Percentiles rank a stretch among this genome's conserved stretches.
phyloP scores from a whole-genome alignment of 768 basidiomycete species.

The Lanmaoa pseudosensibilis region DNA sequence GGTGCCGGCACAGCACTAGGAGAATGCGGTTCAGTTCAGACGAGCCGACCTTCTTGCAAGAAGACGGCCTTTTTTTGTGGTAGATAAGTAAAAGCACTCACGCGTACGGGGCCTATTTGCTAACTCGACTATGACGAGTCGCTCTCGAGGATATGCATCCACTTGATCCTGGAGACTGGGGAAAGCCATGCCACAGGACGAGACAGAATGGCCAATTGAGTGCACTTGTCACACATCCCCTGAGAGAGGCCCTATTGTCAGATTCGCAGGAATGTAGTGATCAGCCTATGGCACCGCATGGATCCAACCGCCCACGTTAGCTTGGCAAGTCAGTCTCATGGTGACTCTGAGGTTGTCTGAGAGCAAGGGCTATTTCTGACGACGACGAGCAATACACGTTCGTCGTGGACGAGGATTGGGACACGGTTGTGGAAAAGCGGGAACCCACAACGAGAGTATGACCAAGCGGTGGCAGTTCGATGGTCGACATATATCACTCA shows the following conservation, averaged over 20 bases:
- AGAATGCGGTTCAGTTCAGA: not conserved
- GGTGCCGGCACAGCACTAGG: too few relatives aligned
- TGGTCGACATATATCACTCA: conserved; percentile 18
- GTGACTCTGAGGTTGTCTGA: not conserved
- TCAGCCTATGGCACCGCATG: not conserved
- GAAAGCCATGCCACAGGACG: not conserved
- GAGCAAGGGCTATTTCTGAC: conserved; percentile 14
- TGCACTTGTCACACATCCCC: conserved; percentile 8
- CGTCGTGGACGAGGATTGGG: not conserved
- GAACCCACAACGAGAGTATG: not conserved
- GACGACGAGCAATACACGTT: conserved; percentile 1
- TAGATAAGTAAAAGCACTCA: not conserved
- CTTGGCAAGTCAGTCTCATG: not conserved
- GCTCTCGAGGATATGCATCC: not conserved
- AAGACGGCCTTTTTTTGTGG: not conserved
- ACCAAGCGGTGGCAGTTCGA: conserved; percentile 24
- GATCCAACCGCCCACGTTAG: not conserved
- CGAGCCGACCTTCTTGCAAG: not conserved
- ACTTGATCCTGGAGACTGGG: not conserved
- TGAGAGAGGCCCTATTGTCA: conserved; percentile 12
- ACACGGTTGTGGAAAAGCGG: conserved; percentile 24
- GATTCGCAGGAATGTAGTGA: conserved; percentile 10
- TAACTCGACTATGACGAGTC: not conserved
- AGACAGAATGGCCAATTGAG: not conserved
- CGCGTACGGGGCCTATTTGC: not conserved